phyloP scores from a whole-genome alignment of 2,329 filamentous ascomycete species.

The Cladosporium halotolerans region DNA sequence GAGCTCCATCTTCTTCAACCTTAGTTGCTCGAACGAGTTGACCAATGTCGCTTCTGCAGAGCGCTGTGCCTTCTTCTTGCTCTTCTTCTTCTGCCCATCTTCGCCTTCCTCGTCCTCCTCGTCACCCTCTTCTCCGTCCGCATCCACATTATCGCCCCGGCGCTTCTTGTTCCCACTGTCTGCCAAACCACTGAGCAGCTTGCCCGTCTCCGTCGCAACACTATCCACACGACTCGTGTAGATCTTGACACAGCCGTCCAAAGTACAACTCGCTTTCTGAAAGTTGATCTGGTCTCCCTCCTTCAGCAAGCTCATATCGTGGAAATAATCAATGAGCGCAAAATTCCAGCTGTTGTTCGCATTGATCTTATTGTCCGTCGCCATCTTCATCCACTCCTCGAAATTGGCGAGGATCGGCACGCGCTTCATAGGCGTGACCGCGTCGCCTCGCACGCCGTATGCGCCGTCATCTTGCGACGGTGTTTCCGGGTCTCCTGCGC shows the following conservation, averaged over 20 bases:
- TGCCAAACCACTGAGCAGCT: constrained; percentile 85
- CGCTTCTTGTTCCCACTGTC: constrained; percentile 65
- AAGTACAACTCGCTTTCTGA: constrained; percentile 93
- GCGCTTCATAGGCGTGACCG: constrained; percentile 91
- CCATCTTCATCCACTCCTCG: constrained; percentile 99
- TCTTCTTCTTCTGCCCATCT: constrained; percentile 59
- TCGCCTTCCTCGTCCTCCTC: constrained; percentile 62
- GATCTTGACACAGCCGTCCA: constrained; percentile 98
- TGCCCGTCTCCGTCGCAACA: constrained; percentile 94
- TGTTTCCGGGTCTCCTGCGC: constrained; percentile 42
- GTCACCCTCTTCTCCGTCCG: constrained; percentile 53
- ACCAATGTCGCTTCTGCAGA: constrained; percentile 92
- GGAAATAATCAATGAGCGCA: constrained; percentile 98
- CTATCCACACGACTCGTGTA: constrained; percentile 98
- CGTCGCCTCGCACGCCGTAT: constrained; percentile 60
- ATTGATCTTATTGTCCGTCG: constrained; percentile 95
- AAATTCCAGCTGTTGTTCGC: constrained; percentile 99
- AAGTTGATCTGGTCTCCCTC: constrained; percentile 98
- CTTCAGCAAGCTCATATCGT: constrained; percentile 95
- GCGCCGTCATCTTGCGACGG: constrained; percentile 50
- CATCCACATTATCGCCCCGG: constrained; percentile 41
- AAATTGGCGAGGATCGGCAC: constrained; percentile 96
- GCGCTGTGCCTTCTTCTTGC: constrained; percentile 59
- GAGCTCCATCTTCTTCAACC: constrained; percentile 94
- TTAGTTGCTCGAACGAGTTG: constrained; percentile 77